These are phyloP conservation scores for Wickerhamomyces subpelliculosus DNA, from an alignment of 805 yeast genomes.

Conservation along the genomic window DNA sequence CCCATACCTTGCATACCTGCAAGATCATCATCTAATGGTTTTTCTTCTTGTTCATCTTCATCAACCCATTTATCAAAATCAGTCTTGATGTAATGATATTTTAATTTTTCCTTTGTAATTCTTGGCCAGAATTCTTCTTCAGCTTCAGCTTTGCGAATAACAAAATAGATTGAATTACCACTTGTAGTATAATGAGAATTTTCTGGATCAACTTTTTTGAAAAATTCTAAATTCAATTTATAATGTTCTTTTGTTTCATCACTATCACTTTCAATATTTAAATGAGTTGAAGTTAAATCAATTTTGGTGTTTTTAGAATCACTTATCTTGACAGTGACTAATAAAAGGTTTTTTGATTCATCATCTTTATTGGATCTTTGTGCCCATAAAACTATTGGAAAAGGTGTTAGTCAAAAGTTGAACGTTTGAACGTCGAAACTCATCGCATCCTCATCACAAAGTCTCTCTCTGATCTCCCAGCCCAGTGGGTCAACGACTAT, in stretches of 20 bases:
- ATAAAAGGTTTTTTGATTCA: constrained; percentile 65
- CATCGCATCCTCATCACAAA: background rate
- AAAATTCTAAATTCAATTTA: constrained; percentile 67
- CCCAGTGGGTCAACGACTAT: no score
- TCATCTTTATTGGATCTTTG: constrained; percentile 84
- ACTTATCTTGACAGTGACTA: constrained; percentile 63
- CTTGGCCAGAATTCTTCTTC: constrained; percentile 92
- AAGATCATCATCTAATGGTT: constrained; percentile 27
- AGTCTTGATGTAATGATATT: constrained; percentile 76
- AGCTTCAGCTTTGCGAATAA: constrained; percentile 61
- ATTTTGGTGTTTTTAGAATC: constrained; percentile 62
- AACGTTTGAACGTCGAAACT: background rate
- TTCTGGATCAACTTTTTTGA: constrained; percentile 62
- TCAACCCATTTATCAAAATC: constrained; percentile 98
- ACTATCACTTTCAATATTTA: constrained; percentile 49
- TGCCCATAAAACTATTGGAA: constrained; percentile 76
- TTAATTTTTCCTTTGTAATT: constrained; percentile 78
- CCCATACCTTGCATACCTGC: constrained; percentile 32
- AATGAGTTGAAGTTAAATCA: constrained; percentile 46
- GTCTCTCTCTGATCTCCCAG: background rate
- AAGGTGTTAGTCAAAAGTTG: background rate
- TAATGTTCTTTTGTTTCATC: constrained; percentile 42
- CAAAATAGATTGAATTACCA: constrained; percentile 49
- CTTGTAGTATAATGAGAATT: constrained; percentile 52
- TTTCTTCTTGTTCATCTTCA: constrained; percentile 83